phyloP scores from a whole-genome alignment of 306 rosid species.

The Albizia julibrissin region DNA sequence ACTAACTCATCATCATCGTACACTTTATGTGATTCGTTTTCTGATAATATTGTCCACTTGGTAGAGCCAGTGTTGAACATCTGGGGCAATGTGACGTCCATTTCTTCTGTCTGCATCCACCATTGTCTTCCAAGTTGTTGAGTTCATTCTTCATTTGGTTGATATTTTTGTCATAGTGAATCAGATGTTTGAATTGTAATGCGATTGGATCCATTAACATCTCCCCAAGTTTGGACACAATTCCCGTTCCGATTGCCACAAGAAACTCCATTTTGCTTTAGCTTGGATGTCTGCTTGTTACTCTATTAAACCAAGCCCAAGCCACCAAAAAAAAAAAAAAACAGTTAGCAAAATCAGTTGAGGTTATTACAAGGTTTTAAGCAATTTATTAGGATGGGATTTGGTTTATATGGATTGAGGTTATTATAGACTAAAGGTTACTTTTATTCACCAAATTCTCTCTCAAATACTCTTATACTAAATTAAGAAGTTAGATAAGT shows the following conservation, averaged over 20 bases:
- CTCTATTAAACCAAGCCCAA: background rate
- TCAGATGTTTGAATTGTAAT: background rate
- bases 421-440: background rate
- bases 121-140: background rate
- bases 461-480: no score
- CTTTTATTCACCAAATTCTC: background rate
- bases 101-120: constrained; percentile 22
- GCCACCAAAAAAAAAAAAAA: no score
- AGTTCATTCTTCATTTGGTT: background rate
- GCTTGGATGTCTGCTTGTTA: no score
- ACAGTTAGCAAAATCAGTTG: background rate
- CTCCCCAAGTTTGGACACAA: constrained; percentile 19
- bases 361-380: background rate
- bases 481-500: no score
- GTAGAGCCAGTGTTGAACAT: constrained; percentile 16
- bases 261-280: constrained; percentile 20
- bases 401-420: no score
- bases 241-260: background rate
- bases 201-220: background rate
- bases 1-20: background rate
- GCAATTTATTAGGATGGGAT: background rate
- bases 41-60: background rate
- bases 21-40: background rate
- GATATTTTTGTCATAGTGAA: background rate
- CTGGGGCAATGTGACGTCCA: constrained; percentile 9